Percentiles rank a stretch among this genome's conserved stretches.
phyloP scores from a whole-genome alignment of 306 rosid genomes.

The Coriaria nepalensis region DNA sequence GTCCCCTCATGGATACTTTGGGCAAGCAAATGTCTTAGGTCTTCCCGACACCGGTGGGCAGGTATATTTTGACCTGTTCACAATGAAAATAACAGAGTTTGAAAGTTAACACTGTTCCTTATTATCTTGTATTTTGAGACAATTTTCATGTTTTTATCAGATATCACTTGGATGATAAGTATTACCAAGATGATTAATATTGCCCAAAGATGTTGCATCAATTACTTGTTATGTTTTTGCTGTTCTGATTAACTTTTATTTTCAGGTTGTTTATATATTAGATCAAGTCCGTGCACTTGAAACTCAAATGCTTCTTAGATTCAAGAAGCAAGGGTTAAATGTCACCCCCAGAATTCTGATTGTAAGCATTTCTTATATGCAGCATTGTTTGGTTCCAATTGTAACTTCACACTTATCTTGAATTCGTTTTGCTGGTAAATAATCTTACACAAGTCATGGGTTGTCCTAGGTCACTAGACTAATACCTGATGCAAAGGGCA shows the following conservation, averaged over 20 bases:
- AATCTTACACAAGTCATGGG: background rate
- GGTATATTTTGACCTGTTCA: conserved; percentile 29
- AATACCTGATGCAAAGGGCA: conserved; percentile 88
- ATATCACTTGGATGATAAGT: too few relatives aligned
- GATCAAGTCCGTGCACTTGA: too few relatives aligned
- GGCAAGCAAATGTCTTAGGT: conserved; percentile 93
- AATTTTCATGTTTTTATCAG: too few relatives aligned
- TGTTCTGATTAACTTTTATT: too few relatives aligned
- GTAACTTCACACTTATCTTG: background rate
- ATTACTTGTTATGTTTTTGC: too few relatives aligned
- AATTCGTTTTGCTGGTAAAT: background rate
- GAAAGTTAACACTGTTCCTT: background rate
- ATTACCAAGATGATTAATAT: too few relatives aligned
- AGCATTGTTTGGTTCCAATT: background rate
- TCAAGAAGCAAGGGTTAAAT: conserved; percentile 32
- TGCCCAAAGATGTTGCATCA: too few relatives aligned
- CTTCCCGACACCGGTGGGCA: conserved; percentile 99
- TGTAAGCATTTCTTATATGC: conserved; percentile 26
- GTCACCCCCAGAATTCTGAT: conserved; percentile 71
- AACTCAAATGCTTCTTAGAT: too few relatives aligned
- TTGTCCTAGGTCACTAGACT: conserved; percentile 56
- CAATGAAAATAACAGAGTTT: background rate
- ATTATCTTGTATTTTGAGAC: too few relatives aligned
- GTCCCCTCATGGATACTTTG: conserved; percentile 90
- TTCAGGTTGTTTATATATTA: too few relatives aligned